Percentiles rank a stretch among this genome's conserved stretches.
phyloP scores from a whole-genome alignment of 306 rosid genomes.

The Quercus gilva region DNA sequence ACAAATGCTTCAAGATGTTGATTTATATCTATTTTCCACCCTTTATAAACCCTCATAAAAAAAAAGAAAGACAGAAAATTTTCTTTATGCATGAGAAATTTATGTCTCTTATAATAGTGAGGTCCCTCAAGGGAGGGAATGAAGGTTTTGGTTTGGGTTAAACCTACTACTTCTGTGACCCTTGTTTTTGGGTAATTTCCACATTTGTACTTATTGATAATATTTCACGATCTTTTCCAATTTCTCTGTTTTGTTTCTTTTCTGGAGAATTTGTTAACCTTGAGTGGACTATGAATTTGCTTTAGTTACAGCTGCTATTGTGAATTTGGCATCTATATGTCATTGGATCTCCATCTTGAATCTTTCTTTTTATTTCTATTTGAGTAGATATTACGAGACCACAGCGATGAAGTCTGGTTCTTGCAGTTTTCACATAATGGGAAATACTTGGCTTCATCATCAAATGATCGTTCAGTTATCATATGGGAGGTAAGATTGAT shows the following conservation, averaged over 20 bases:
- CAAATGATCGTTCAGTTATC: conserved; percentile 76
- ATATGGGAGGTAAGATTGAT: conserved; percentile 86
- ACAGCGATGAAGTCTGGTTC: conserved; percentile 89
- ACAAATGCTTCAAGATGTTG: neutral
- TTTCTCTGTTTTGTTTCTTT: neutral
- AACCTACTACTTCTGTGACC: neutral
- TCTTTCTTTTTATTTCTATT: conserved; percentile 21
- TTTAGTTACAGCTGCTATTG: conserved; percentile 1
- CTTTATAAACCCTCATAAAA: neutral
- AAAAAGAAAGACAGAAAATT: neutral
- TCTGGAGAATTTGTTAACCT: neutral
- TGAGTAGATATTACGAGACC: conserved; percentile 69
- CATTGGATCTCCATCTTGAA: conserved; percentile 19
- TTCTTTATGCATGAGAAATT: neutral
- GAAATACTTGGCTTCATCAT: conserved; percentile 88
- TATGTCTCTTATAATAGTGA: neutral
- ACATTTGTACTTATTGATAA: neutral
- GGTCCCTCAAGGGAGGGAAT: neutral
- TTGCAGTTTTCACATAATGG: conserved; percentile 92
- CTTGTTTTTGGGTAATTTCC: neutral
- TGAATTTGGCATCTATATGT: conserved; percentile 16
- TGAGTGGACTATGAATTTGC: neutral
- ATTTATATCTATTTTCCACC: neutral
- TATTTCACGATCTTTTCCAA: neutral
- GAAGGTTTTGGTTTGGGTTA: neutral